phyloP scores from a whole-genome alignment of 345 rosid genomes.

The Lepidium sativum region DNA sequence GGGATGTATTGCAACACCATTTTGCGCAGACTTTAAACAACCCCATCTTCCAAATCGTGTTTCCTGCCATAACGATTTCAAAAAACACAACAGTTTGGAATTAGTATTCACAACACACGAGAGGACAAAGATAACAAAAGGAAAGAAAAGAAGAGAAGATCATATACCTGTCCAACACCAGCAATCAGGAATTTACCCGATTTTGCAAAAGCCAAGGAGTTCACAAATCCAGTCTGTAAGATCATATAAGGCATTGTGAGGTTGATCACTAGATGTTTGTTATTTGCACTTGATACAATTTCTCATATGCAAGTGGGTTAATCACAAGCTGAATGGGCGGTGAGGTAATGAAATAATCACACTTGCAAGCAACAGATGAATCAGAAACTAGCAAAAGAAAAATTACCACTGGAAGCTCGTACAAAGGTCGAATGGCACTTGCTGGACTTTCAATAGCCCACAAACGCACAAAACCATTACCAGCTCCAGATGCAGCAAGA shows the following conservation, averaged over 20 bases:
- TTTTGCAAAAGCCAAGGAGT: slow-evolving; percentile 82
- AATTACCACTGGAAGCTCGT: slow-evolving; percentile 67
- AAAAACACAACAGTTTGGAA: not conserved
- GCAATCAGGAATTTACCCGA: slow-evolving; percentile 82
- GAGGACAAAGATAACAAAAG: not conserved
- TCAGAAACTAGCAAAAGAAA: not conserved
- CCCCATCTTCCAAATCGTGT: slow-evolving; percentile 98
- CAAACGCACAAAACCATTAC: slow-evolving; percentile 66
- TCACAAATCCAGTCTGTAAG: slow-evolving; percentile 81
- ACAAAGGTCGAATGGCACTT: slow-evolving; percentile 44
- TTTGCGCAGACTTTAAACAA: slow-evolving; percentile 39
- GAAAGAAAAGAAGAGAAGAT: not conserved
- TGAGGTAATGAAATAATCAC: not conserved
- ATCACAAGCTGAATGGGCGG: not conserved
- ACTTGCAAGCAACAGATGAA: not conserved
- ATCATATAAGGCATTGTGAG: slow-evolving; percentile 5
- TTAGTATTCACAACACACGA: not conserved
- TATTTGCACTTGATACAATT: not conserved
- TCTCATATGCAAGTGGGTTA: not conserved
- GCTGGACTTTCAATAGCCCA: slow-evolving; percentile 59
- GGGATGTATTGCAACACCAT: slow-evolving; percentile 74
- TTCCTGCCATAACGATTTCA: slow-evolving; percentile 42
- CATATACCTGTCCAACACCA: slow-evolving; percentile 79
- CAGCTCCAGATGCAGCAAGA: slow-evolving; percentile 97
- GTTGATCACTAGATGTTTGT: not conserved